Evolutionary conservation across 1,139 yeast genomes (phyloP).

Genomic region (Taphrina communis): DNA sequence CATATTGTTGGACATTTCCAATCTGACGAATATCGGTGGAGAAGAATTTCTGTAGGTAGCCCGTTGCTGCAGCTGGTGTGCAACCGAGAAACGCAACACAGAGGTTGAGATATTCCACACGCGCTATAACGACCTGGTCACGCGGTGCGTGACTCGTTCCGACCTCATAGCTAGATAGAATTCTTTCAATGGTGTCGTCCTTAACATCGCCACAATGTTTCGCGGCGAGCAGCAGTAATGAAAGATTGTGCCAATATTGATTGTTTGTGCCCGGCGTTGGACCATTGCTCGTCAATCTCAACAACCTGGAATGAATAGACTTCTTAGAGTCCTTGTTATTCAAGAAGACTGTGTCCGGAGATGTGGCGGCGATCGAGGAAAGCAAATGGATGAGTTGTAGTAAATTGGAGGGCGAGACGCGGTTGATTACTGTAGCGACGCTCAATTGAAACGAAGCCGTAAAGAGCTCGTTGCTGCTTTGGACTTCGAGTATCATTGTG

Average conservation of each 20-base stretch:
- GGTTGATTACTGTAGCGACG: neutral
- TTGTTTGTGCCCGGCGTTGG: neutral
- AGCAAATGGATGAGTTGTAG: neutral
- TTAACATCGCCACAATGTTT: neutral
- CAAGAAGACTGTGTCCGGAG: slow-evolving; percentile 5
- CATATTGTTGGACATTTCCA: neutral
- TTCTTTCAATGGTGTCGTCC: neutral
- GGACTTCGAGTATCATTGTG: neutral
- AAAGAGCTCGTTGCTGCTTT: neutral
- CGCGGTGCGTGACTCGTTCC: slow-evolving; percentile 6
- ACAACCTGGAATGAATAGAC: neutral
- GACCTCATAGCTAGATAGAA: neutral
- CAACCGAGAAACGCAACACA: neutral
- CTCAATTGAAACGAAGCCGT: neutral
- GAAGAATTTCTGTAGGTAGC: neutral
- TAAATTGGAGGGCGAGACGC: neutral
- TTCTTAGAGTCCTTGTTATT: neutral
- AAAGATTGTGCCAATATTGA: neutral
- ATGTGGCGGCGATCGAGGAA: neutral
- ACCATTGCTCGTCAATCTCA: neutral
- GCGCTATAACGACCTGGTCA: neutral
- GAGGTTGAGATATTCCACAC: neutral
- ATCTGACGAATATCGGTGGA: neutral
- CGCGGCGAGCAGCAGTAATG: neutral
- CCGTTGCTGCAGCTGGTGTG: neutral